Conservation (phyloP, 176 grass and related monocot species). For the Hsuehochloa calcarea region DNA sequence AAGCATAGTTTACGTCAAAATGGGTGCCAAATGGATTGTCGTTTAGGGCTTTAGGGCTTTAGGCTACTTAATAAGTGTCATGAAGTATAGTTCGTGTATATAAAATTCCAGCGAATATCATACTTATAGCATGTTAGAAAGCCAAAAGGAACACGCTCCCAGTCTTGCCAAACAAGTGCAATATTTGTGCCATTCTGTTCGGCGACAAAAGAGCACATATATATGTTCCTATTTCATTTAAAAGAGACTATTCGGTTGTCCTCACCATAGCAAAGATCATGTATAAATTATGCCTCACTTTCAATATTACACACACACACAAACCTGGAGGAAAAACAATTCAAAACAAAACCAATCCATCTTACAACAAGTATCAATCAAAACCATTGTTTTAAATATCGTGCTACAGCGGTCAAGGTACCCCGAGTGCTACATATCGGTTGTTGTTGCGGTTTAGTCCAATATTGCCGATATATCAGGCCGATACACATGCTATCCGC, state of each 20-base stretch:
- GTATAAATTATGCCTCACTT: background rate
- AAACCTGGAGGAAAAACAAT: background rate
- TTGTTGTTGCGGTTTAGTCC: no score
- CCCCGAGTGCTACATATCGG: no score
- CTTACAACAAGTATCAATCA: background rate
- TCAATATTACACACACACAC: no score
- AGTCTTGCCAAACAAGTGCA: background rate
- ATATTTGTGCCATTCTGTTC: background rate
- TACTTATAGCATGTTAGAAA: background rate
- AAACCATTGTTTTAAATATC: no score
- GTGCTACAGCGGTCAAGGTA: no score
- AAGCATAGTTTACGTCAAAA: conserved; percentile 15
- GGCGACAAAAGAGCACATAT: background rate
- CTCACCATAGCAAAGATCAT: background rate
- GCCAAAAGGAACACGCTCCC: background rate
- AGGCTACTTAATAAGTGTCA: background rate
- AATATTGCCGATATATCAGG: no score
- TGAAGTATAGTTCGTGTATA: background rate
- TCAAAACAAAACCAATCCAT: background rate
- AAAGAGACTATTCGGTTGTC: background rate
- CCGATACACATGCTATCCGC: no score
- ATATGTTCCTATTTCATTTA: background rate
- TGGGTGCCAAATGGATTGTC: background rate
- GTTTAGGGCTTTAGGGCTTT: background rate
- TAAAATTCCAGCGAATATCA: background rate